These are phyloP conservation scores for Collybia mongolica DNA, from an alignment of 768 basidiomycete genomes.

Conservation along the genomic window DNA sequence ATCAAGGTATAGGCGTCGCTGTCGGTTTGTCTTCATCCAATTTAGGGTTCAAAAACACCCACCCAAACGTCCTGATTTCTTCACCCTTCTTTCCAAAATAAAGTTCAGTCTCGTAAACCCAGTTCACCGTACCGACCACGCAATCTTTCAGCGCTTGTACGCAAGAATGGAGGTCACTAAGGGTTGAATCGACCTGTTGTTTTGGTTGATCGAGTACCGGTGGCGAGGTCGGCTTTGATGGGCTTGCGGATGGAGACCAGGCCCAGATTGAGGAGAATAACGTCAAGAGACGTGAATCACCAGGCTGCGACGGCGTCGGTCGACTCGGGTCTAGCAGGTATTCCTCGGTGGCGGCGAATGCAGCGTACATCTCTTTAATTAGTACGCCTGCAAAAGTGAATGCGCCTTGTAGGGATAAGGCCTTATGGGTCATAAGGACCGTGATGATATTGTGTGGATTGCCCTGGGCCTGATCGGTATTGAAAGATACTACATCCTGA, in stretches of 20 bases:
- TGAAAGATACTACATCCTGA: constrained; percentile 63
- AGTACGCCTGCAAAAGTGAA: constrained; percentile 37
- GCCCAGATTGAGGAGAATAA: constrained; percentile 10
- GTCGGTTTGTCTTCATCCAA: constrained; percentile 1
- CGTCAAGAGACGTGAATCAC: constrained; percentile 13
- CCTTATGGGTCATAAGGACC: constrained; percentile 43
- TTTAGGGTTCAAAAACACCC: constrained; percentile 48
- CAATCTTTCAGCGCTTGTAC: constrained; percentile 53
- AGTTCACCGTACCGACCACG: constrained; percentile 58
- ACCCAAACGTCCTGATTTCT: constrained; percentile 59
- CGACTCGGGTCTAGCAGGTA: constrained; percentile 13
- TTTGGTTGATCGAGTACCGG: constrained; percentile 1
- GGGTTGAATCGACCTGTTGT: constrained; percentile 11
- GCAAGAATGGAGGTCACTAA: constrained; percentile 27
- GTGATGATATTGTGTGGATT: constrained; percentile 46
- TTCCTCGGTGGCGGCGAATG: constrained; percentile 30
- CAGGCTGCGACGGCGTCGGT: constrained; percentile 15
- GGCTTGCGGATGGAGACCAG: constrained; percentile 12
- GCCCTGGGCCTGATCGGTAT: constrained; percentile 35
- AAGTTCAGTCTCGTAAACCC: constrained; percentile 62
- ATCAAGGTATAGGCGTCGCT: not conserved
- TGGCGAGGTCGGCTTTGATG: constrained; percentile 5
- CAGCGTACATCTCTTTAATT: constrained; percentile 34
- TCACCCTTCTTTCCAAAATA: constrained; percentile 58
- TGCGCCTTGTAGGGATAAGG: constrained; percentile 49